Evolutionary conservation across 768 basidiomycete species (phyloP).

Genomic region (Lactarius evosmus): DNA sequence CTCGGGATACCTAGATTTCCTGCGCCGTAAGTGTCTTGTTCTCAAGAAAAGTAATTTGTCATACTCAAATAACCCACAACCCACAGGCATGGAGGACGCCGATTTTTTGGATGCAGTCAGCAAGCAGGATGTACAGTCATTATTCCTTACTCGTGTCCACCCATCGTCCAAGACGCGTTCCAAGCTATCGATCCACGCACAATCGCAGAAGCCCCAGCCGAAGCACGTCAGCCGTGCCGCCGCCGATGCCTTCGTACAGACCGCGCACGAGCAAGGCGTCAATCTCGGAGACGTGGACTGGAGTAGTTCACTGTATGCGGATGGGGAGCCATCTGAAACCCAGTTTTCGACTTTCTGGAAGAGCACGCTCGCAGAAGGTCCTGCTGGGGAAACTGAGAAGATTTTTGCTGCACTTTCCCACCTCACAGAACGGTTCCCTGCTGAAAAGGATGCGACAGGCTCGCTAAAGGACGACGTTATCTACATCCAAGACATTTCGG

Average conservation of each 20-base stretch:
- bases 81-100: slow-evolving; percentile 69
- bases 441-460: slow-evolving; percentile 50
- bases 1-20: slow-evolving; percentile 83
- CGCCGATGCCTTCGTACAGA: slow-evolving; percentile 55
- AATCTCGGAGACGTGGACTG: slow-evolving; percentile 49
- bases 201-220: slow-evolving; percentile 60
- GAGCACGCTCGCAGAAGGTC: slow-evolving; percentile 35
- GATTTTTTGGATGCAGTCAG: slow-evolving; percentile 57
- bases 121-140: slow-evolving; percentile 67
- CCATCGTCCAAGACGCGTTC: slow-evolving; percentile 64
- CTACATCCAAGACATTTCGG: slow-evolving; percentile 60
- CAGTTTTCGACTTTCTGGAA: slow-evolving; percentile 68
- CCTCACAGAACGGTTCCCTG: slow-evolving; percentile 56
- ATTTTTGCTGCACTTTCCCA: slow-evolving; percentile 55
- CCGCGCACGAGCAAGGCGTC: slow-evolving; percentile 49
- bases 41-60: neutral
- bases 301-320: slow-evolving; percentile 48
- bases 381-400: slow-evolving; percentile 41
- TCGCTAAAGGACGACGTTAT: slow-evolving; percentile 47
- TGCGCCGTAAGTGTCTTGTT: slow-evolving; percentile 56
- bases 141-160: slow-evolving; percentile 70
- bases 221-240: slow-evolving; percentile 64
- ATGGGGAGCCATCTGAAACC: slow-evolving; percentile 52
- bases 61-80: neutral
- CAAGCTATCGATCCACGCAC: slow-evolving; percentile 82